Evolutionary conservation across 495 filamentous ascomycete species (phyloP).

Genomic region (Bacidia rubella): DNA sequence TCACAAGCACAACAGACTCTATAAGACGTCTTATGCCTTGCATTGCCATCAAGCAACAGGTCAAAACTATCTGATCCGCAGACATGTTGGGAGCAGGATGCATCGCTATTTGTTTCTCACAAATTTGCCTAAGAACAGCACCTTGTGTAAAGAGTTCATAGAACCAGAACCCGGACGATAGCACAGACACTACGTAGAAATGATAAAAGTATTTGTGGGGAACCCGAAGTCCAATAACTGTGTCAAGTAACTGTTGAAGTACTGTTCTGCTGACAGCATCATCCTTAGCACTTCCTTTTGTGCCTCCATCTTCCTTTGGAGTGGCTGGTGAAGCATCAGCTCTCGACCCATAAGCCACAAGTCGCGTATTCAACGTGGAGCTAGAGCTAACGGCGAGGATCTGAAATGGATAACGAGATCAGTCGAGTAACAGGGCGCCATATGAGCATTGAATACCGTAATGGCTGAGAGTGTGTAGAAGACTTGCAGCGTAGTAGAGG

Average conservation of each 20-base stretch:
- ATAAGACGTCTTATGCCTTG: constrained; percentile 64
- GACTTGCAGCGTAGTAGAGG: not conserved
- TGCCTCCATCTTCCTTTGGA: not conserved
- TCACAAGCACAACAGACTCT: constrained; percentile 52
- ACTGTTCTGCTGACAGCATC: constrained; percentile 9
- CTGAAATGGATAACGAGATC: constrained; percentile 24
- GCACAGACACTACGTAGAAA: constrained; percentile 66
- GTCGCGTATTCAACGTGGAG: constrained; percentile 37
- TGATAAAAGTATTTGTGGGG: constrained; percentile 80
- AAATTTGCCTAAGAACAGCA: constrained; percentile 24
- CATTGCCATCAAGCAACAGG: constrained; percentile 55
- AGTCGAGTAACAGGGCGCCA: not conserved
- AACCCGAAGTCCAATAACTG: constrained; percentile 41
- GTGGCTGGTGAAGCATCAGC: constrained; percentile 18
- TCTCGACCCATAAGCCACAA: constrained; percentile 47
- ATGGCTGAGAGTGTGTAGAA: not conserved
- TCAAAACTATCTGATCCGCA: constrained; percentile 49
- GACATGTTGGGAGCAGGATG: constrained; percentile 37
- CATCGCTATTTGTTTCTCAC: not conserved
- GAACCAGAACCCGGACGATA: constrained; percentile 65
- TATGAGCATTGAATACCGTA: not conserved
- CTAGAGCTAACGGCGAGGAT: constrained; percentile 38
- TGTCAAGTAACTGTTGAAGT: constrained; percentile 31
- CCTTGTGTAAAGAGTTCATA: constrained; percentile 50
- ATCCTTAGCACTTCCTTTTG: constrained; percentile 5